These are phyloP conservation scores for Leccinum imitatum DNA, from an alignment of 768 basidiomycete genomes.

Conservation along the genomic window DNA sequence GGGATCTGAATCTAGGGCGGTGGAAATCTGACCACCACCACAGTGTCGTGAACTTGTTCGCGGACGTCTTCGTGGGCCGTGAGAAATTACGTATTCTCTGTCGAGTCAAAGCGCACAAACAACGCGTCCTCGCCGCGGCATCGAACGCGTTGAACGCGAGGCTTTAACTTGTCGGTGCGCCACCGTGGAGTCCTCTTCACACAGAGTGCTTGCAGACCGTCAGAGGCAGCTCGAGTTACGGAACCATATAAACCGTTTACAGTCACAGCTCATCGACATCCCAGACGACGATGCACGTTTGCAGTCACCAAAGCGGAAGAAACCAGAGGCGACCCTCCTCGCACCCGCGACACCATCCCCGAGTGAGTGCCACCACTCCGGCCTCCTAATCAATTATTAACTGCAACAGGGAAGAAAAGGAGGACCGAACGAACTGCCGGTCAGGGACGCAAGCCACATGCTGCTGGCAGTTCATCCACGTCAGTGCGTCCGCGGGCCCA, in stretches of 20 bases:
- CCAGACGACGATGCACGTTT: conserved; percentile 27
- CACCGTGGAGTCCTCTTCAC: conserved; percentile 56
- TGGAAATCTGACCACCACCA: conserved; percentile 2
- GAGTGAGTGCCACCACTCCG: conserved; percentile 43
- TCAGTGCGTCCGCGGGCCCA: conserved; percentile 17
- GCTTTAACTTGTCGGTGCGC: not conserved
- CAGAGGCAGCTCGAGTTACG: conserved; percentile 49
- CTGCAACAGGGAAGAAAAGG: conserved; percentile 39
- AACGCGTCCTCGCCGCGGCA: conserved; percentile 21
- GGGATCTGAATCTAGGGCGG: conserved; percentile 6
- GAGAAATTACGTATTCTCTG: conserved; percentile 23
- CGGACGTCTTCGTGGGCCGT: conserved; percentile 9
- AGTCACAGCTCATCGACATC: conserved; percentile 50
- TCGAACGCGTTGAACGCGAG: conserved; percentile 19
- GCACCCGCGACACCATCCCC: conserved; percentile 63
- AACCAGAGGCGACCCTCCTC: conserved; percentile 36
- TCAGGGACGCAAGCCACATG: conserved; percentile 22
- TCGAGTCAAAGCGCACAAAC: conserved; percentile 15
- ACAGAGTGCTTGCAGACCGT: conserved; percentile 38
- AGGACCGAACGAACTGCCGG: conserved; percentile 37
- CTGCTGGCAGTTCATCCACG: conserved; percentile 7
- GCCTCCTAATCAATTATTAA: not conserved
- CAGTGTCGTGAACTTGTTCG: not conserved
- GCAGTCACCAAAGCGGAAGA: conserved; percentile 50
- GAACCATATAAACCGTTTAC: conserved; percentile 53